Base-by-base conservation (phyloP, 306 rosid genomes). In the Castanea mollissima region DNA sequence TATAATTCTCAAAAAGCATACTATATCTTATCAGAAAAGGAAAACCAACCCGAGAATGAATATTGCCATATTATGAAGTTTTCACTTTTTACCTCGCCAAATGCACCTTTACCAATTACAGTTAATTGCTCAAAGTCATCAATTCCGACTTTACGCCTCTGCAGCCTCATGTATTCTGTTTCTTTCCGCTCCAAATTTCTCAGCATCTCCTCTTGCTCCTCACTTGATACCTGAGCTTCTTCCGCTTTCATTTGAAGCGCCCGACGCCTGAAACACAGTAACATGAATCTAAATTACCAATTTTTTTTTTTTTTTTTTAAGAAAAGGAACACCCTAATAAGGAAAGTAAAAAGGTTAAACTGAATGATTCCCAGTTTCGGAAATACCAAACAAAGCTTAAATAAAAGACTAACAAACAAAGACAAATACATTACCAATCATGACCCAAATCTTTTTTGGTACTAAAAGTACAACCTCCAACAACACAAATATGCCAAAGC, bases 31-130 rank as follows among this genome's bases (percentile, higher is more conserved):
- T n/a, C 21, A 63, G n/a, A 78, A 71, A 52, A 62, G 38, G 72
- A 70, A 31, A 71, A 86, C 54, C 38, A 71, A 86, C 54, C 38
- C 19, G 51, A 65, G 38, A 55, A 2, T 29, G 27, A 2, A 44
- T 55, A 54, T 20, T 63, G 7, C 55, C 13, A 35, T 21, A 55
- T 35, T 55, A 55, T 46, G 27, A 83, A 25, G 31, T 23, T 52
- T 52, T 34, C n/a, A 35, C 12, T 41, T 41, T 27, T 4, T 89
- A 96, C 98, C 98, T 96, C 98, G 51, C 94, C 96, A 82, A 96
- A 96, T 85, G 99, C 99, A 69, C 99, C 99, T 91, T 89, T 96
- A 64, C 99, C 99, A 56, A 96, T 93, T 25, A 91, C 91, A 6
- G 93, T 89, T 77, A 96, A 85, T 76, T 93, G 99, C 85, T 96